Evolutionary conservation across 495 filamentous ascomycete genomes (phyloP).

Genomic region (Xylaria venustula): DNA sequence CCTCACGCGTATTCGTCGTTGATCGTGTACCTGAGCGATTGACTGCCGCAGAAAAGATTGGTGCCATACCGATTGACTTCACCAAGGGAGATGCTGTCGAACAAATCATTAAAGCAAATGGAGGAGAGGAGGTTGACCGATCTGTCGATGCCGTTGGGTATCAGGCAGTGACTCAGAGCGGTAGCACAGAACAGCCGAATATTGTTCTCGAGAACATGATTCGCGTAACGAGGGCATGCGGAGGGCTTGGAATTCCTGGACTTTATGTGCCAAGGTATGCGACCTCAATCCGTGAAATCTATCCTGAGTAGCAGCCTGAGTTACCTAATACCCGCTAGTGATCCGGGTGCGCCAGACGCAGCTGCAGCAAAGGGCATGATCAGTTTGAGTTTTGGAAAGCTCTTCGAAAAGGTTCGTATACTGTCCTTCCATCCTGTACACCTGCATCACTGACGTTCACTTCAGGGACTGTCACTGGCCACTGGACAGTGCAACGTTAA

Average conservation of each 20-base stretch:
- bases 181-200: constrained; percentile 40
- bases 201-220: constrained; percentile 53
- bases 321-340: constrained; percentile 14
- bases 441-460: no score
- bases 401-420: constrained; percentile 56
- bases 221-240: constrained; percentile 46
- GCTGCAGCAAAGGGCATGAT: constrained; percentile 52
- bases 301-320: no score
- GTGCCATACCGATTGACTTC: constrained; percentile 18
- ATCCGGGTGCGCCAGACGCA: constrained; percentile 40
- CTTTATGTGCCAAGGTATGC: constrained; percentile 19
- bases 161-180: constrained; percentile 48
- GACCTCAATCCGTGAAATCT: no score
- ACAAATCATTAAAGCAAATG: constrained; percentile 36
- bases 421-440: constrained; percentile 12
- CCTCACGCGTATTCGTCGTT: constrained; percentile 52
- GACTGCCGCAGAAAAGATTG: constrained; percentile 48
- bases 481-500: constrained; percentile 64
- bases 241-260: constrained; percentile 53
- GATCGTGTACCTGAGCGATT: constrained; percentile 55
- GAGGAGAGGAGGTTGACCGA: constrained; percentile 50
- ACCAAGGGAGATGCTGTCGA: constrained; percentile 31
- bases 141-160: constrained; percentile 57
- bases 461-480: constrained; percentile 33
- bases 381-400: constrained; percentile 57